Evolutionary conservation across 2,329 filamentous ascomycete species (phyloP).

Genomic region (Penicillium brasilianum): DNA sequence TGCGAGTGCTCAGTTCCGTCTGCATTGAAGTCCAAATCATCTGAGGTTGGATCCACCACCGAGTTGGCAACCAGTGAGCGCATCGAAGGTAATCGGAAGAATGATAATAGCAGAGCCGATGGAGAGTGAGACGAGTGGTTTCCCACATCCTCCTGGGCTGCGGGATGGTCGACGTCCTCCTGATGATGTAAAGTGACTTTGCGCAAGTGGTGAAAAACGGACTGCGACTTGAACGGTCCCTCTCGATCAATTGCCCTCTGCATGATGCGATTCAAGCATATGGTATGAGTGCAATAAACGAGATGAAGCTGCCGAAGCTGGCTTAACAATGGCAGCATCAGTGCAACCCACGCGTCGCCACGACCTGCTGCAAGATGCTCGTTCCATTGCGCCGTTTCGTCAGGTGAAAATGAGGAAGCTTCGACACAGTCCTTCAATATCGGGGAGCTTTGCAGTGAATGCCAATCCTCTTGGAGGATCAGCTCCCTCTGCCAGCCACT

Average conservation of each 20-base stretch:
- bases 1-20: not conserved
- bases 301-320: conserved; percentile 32
- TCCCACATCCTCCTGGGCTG: conserved; percentile 12
- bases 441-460: not conserved
- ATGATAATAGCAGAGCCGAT: conserved; percentile 29
- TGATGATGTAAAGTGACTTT: conserved; percentile 31
- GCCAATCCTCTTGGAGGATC: conserved; percentile 15
- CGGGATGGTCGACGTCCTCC: conserved; percentile 23
- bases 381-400: conserved; percentile 32
- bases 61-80: conserved; percentile 31
- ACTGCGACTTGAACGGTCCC: conserved; percentile 23
- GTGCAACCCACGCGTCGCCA: conserved; percentile 36
- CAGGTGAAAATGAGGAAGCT: conserved; percentile 22
- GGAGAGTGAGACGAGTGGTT: conserved; percentile 7
- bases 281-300: conserved; percentile 26
- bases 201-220: conserved; percentile 26
- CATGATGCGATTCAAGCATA: conserved; percentile 31
- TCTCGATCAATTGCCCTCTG: conserved; percentile 28
- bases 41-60: conserved; percentile 30
- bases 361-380: conserved; percentile 28
- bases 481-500: conserved; percentile 25
- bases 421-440: conserved; percentile 15
- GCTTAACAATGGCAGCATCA: conserved; percentile 32
- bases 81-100: conserved; percentile 35
- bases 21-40: not conserved